Base-by-base conservation (phyloP, 1,139 yeast genomes). In the Kazachstania sp. region DNA sequence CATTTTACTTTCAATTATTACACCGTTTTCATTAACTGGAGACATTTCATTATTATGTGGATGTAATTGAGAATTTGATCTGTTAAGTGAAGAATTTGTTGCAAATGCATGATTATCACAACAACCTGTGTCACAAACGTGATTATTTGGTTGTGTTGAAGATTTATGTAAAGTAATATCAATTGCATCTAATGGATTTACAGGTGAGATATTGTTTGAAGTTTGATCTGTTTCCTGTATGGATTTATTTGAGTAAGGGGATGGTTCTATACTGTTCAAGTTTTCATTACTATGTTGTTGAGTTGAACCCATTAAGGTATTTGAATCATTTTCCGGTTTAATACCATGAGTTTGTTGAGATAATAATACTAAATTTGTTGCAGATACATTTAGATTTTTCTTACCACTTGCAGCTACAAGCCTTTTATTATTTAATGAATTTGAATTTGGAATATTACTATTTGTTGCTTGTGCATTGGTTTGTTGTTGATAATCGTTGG, bases 41-140 rank as follows among this genome's bases (percentile, higher is more conserved):
- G 30, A 12, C 2, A 28, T 12, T 8, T 20, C 18, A 8, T 26
- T 37, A 26, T n/a, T 20, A 15, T 32, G 15, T 7, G 18, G 9
- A 15, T 32, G 28, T 23, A 23, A 7, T 15, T 15, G 36, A 16
- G 36, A 32, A 4, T 15, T 16, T 16, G 36, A 15, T 15, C 36
- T 16, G 11, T 36, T 12, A 12, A 12, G n/a, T 20, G 38, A 18
- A 36, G 11, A 5, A 13, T 12, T 19, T 3, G 38, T 18, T 18
- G 26, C 5, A 18, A 18, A 31, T 4, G 18, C 8, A 15, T 40
- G 37, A 4, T 26, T 42, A 13, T 42, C 69, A 59, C 84, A 78
- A 30, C 78, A 75, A 51, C 79, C 74, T 15, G 80, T 76, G 6
- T 78, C 73, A 46, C 77, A 80, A 43, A 72, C 75, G 46, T 71